These are phyloP conservation scores for Cucumis cinereus DNA, from an alignment of 306 rosid genomes.

Conservation along the genomic window DNA sequence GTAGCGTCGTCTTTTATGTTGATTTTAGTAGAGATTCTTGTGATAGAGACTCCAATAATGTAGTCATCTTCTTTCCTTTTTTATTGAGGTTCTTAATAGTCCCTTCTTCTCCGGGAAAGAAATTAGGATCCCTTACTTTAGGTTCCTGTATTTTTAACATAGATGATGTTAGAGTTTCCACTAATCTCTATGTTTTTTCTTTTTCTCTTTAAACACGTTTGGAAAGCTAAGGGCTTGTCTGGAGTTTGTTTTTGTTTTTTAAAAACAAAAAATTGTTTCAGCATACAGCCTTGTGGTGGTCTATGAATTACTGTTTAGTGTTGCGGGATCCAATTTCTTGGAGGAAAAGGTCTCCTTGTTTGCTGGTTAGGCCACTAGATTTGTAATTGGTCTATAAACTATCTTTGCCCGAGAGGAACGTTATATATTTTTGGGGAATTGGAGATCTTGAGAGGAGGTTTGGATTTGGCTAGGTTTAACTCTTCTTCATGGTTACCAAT, in stretches of 20 bases:
- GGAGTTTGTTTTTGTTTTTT: background rate
- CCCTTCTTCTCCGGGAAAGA: background rate
- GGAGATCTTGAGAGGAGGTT: background rate
- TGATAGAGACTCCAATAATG: background rate
- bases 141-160: background rate
- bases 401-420: background rate
- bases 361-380: background rate
- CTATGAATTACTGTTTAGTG: background rate
- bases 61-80: background rate
- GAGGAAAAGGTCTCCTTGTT: background rate
- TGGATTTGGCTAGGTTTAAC: background rate
- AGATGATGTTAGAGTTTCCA: background rate
- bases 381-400: background rate
- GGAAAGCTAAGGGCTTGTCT: background rate
- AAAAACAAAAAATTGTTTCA: background rate
- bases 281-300: too few species aligned
- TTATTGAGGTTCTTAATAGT: background rate
- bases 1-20: background rate
- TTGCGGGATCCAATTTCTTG: background rate
- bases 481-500: background rate
- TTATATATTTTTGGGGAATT: background rate
- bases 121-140: background rate
- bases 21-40: background rate
- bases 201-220: background rate
- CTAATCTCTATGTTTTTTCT: background rate